Percentiles rank a stretch among this genome's conserved stretches.
Evolutionary conservation across 2,329 filamentous ascomycete genomes (phyloP).

Genomic region (Rugonectria rugulosa): DNA sequence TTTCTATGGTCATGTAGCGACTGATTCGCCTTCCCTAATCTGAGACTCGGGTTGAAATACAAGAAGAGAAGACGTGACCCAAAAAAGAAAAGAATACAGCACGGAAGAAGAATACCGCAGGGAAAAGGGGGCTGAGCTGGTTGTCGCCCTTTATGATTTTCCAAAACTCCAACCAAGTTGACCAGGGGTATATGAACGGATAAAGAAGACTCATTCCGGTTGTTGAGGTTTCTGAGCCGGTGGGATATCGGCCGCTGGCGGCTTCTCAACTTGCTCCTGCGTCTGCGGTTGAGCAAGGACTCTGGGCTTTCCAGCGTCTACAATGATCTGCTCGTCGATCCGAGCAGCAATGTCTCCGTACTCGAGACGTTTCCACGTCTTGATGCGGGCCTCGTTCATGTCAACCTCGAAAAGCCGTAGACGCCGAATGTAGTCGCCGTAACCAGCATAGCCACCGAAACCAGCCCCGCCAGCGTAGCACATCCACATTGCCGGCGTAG

Average conservation of each 20-base stretch:
- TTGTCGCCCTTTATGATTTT: background rate
- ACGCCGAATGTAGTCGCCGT: constrained; percentile 82
- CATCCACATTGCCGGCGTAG: constrained; percentile 88
- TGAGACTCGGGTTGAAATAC: constrained; percentile 19
- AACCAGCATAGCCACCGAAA: constrained; percentile 95
- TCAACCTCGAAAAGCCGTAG: constrained; percentile 93
- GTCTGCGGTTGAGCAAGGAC: constrained; percentile 3
- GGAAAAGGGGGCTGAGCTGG: background rate
- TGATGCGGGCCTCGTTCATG: constrained; percentile 86
- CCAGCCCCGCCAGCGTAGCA: constrained; percentile 93
- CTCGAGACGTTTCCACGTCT: constrained; percentile 92
- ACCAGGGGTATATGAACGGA: background rate
- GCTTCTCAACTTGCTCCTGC: background rate
- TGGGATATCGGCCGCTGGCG: background rate
- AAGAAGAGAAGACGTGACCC: constrained; percentile 15
- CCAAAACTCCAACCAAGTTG: background rate
- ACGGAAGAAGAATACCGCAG: background rate
- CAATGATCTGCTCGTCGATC: constrained; percentile 71
- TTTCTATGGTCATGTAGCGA: constrained; percentile 20
- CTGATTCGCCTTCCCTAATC: constrained; percentile 19
- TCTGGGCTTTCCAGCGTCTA: constrained; percentile 63
- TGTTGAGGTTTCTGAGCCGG: background rate
- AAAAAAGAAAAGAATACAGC: constrained; percentile 9
- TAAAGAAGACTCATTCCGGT: background rate
- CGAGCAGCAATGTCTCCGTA: constrained; percentile 61